phyloP scores from a whole-genome alignment of 805 yeast species.

The Sugiyamaella boreocaroliniensis region DNA sequence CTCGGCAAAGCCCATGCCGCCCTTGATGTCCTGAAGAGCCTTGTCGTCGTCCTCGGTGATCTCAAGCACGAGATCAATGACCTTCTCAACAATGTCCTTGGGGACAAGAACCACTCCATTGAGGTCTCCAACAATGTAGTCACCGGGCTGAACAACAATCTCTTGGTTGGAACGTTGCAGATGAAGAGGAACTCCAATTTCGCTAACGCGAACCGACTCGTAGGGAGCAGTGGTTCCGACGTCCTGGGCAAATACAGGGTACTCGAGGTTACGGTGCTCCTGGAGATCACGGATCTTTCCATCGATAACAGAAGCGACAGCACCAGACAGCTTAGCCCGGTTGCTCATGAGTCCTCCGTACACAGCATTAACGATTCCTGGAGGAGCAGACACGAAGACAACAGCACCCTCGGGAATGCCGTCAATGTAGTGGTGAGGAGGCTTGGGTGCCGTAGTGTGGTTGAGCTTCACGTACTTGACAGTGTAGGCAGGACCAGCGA shows the following conservation, averaged over 20 bases:
- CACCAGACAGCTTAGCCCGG: constrained; percentile 6
- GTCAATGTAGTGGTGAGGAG: constrained; percentile 67
- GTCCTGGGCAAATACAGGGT: constrained; percentile 75
- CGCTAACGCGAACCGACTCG: constrained; percentile 68
- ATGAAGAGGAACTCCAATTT: constrained; percentile 56
- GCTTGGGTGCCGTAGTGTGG: constrained; percentile 6
- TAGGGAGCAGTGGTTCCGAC: constrained; percentile 75
- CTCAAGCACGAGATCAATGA: constrained; percentile 6
- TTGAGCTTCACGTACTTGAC: constrained; percentile 10
- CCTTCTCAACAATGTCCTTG: constrained; percentile 26
- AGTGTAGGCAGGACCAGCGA: constrained; percentile 12
- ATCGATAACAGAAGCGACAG: constrained; percentile 37
- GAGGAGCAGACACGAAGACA: constrained; percentile 57
- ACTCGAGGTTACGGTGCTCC: constrained; percentile 37
- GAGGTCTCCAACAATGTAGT: constrained; percentile 66
- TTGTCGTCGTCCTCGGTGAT: constrained; percentile 10
- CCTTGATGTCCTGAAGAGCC: constrained; percentile 5
- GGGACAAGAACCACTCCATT: constrained; percentile 71
- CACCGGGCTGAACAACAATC: constrained; percentile 53
- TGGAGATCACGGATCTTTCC: constrained; percentile 10
- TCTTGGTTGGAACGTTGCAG: constrained; percentile 2
- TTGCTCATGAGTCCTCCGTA: constrained; percentile 82
- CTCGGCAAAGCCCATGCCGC: constrained; percentile 8
- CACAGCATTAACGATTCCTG: constrained; percentile 60
- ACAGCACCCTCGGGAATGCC: constrained; percentile 54